Percentiles rank a stretch among this genome's conserved stretches.
phyloP scores from a whole-genome alignment of 2,329 filamentous ascomycete genomes.

The Ustulina deusta region DNA sequence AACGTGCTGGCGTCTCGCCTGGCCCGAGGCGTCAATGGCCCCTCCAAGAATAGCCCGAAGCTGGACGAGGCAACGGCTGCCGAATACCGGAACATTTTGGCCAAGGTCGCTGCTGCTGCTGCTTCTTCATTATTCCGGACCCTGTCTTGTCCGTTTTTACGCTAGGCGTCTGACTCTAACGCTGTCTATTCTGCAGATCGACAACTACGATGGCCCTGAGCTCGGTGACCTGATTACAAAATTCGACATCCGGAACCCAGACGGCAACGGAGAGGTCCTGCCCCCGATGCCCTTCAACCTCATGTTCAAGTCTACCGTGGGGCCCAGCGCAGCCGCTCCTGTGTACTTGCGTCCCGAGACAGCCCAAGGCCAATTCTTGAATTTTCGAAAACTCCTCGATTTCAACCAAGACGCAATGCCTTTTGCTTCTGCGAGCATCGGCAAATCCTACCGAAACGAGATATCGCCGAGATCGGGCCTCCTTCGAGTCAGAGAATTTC shows the following conservation, averaged over 20 bases:
- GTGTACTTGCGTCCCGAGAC: conserved; percentile 71
- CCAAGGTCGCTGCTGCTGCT: conserved; percentile 57
- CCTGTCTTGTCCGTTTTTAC: background rate
- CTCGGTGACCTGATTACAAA: conserved; percentile 73
- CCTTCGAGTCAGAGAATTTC: conserved; percentile 74
- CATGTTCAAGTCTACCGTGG: conserved; percentile 78
- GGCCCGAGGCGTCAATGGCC: conserved; percentile 68
- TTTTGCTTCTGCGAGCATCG: conserved; percentile 77
- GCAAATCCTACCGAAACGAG: conserved; percentile 78
- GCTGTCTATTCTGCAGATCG: conserved; percentile 56
- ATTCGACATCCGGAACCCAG: conserved; percentile 74
- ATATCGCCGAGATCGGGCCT: conserved; percentile 75
- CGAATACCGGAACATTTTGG: conserved; percentile 74
- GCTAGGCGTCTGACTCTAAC: background rate
- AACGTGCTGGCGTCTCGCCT: conserved; percentile 79
- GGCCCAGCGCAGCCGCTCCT: conserved; percentile 71
- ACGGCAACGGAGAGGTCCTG: conserved; percentile 68
- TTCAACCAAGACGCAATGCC: conserved; percentile 76
- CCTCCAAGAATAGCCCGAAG: conserved; percentile 66
- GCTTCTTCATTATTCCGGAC: background rate
- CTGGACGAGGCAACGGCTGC: conserved; percentile 71
- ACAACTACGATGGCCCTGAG: conserved; percentile 73
- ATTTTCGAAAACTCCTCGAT: conserved; percentile 75
- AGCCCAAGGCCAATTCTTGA: conserved; percentile 76
- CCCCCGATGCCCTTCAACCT: conserved; percentile 76